phyloP scores from a whole-genome alignment of 441 rosid species.

The Pelargonium myrrhifolium region DNA sequence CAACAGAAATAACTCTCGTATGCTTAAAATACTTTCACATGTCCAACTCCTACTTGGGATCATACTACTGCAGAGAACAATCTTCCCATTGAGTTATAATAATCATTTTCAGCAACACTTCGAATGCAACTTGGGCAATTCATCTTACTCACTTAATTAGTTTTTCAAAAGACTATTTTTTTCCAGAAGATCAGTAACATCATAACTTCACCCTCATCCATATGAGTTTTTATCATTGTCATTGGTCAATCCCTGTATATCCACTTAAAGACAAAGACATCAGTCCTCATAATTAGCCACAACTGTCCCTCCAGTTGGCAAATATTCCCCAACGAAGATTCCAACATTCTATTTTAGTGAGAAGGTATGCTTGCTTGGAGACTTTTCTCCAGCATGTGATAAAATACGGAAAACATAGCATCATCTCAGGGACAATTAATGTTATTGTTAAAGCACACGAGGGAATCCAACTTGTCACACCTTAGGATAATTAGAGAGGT shows the following conservation, averaged over 20 bases:
- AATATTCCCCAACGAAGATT: constrained; percentile 6
- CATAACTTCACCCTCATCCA: neutral
- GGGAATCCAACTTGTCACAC: neutral
- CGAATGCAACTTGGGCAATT: neutral
- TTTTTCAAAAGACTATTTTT: neutral
- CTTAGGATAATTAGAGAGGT: neutral
- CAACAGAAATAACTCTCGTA: neutral
- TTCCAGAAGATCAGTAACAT: neutral
- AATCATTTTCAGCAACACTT: neutral
- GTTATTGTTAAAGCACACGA: neutral
- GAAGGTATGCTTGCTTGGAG: neutral
- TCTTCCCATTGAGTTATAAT: neutral
- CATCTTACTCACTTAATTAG: neutral
- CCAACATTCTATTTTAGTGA: neutral
- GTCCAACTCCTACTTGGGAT: neutral
- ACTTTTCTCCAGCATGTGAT: constrained; percentile 1
- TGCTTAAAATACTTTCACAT: neutral
- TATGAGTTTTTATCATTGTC: neutral
- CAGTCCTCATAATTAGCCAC: neutral
- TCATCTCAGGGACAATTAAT: neutral
- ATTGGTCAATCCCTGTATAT: neutral
- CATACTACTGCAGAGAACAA: neutral
- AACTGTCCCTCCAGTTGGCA: constrained; percentile 5
- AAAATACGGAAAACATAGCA: no score
- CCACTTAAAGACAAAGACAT: neutral